Conservation (phyloP, 164 flowering plant species). For the Platanus orientalis region DNA sequence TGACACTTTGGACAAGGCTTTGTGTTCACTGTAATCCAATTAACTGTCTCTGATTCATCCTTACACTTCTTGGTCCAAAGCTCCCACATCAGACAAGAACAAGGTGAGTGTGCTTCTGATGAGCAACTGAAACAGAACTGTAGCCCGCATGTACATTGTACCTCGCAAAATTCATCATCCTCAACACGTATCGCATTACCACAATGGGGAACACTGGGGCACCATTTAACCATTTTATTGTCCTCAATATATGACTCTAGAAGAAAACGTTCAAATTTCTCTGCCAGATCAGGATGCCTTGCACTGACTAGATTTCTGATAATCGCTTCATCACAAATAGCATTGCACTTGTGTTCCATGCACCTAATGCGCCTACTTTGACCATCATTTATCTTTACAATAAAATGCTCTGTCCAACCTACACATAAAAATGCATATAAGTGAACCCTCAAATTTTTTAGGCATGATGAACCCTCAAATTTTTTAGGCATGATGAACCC, state of each 20-base stretch:
- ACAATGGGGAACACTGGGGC: constrained; percentile 93
- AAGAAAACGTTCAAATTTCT: constrained; percentile 76
- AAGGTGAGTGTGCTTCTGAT: constrained; percentile 87
- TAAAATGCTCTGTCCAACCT: constrained; percentile 78
- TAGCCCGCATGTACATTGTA: constrained; percentile 77
- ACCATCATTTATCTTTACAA: constrained; percentile 79
- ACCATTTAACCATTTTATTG: constrained; percentile 85
- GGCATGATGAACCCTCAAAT: no score
- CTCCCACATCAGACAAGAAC: constrained; percentile 91
- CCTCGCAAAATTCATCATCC: constrained; percentile 66
- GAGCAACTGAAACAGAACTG: constrained; percentile 88
- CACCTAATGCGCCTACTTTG: constrained; percentile 78
- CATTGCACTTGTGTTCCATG: constrained; percentile 89
- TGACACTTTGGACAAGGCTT: constrained; percentile 86
- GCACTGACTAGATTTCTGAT: constrained; percentile 55
- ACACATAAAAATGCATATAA: constrained; percentile 7
- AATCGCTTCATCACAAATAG: constrained; percentile 75
- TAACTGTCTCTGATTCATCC: constrained; percentile 79
- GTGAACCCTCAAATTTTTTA: no score
- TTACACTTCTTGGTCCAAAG: constrained; percentile 75
- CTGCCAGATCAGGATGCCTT: constrained; percentile 59
- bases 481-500: background rate
- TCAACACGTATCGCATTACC: constrained; percentile 90
- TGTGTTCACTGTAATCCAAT: constrained; percentile 80
- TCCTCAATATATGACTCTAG: constrained; percentile 85